These are phyloP conservation scores for Paraphaeosphaeria sporulosa DNA, from an alignment of 2,329 filamentous ascomycete genomes.

Conservation along the genomic window DNA sequence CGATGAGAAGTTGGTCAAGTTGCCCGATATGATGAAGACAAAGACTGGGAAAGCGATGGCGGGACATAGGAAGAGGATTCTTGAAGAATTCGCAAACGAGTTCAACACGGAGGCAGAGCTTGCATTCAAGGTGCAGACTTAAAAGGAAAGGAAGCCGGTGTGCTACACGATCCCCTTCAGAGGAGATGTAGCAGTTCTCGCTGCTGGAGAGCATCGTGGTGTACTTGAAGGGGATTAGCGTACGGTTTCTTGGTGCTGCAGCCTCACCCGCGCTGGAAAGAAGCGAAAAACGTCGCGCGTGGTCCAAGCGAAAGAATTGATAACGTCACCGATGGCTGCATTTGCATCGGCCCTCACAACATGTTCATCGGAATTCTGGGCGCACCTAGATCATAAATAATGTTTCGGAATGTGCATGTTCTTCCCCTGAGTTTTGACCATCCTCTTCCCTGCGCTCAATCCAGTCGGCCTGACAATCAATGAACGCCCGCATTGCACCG, in stretches of 20 bases:
- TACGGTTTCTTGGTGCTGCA: neutral
- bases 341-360: neutral
- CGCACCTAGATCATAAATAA: neutral
- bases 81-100: slow-evolving; percentile 22
- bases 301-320: neutral
- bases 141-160: neutral
- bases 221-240: slow-evolving; percentile 1
- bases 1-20: slow-evolving; percentile 43
- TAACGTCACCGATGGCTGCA: neutral
- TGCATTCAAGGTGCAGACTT: slow-evolving; percentile 15
- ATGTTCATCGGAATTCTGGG: neutral
- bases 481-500: slow-evolving; percentile 5
- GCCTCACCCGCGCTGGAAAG: neutral
- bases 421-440: slow-evolving; percentile 12
- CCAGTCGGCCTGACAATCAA: neutral
- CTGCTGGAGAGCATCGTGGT: neutral
- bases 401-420: neutral
- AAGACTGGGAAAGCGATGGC: slow-evolving; percentile 30
- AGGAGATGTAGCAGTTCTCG: neutral
- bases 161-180: neutral
- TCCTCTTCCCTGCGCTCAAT: slow-evolving; percentile 10
- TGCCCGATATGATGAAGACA: slow-evolving; percentile 49
- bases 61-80: slow-evolving; percentile 19
- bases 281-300: slow-evolving; percentile 8
- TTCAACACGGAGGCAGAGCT: slow-evolving; percentile 25